A percentile compares a stretch with the other conserved stretches of the same genome.
These are phyloP conservation scores for Aspergillus campestris DNA, from an alignment of 495 filamentous ascomycete genomes.

Conservation along the genomic window DNA sequence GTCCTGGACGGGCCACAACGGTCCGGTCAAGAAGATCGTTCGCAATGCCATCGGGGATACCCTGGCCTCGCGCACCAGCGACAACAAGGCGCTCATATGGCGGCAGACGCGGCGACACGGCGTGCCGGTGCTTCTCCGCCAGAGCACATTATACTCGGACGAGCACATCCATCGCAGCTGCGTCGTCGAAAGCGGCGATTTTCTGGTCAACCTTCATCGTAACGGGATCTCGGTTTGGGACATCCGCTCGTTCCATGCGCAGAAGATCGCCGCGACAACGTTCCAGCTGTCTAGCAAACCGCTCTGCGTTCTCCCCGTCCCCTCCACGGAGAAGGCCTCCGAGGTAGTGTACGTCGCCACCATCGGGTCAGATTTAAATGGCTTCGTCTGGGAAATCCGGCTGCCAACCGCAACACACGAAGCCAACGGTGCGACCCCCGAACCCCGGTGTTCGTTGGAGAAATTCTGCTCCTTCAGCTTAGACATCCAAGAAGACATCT, in stretches of 20 bases:
- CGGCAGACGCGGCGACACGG: slow-evolving; percentile 45
- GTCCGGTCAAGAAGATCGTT: slow-evolving; percentile 72
- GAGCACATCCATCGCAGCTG: slow-evolving; percentile 80
- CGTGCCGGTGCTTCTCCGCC: slow-evolving; percentile 49
- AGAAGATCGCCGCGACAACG: slow-evolving; percentile 45
- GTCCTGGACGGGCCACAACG: slow-evolving; percentile 79
- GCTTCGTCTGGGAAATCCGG: slow-evolving; percentile 76
- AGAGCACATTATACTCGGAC: slow-evolving; percentile 59
- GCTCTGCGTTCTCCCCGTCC: slow-evolving; percentile 73
- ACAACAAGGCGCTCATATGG: slow-evolving; percentile 80
- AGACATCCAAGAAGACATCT: slow-evolving; percentile 62
- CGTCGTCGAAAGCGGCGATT: slow-evolving; percentile 63
- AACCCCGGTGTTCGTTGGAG: slow-evolving; percentile 35
- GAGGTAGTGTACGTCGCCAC: slow-evolving; percentile 61
- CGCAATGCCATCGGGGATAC: slow-evolving; percentile 73
- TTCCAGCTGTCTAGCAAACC: slow-evolving; percentile 65
- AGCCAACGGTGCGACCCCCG: slow-evolving; percentile 14
- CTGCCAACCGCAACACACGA: slow-evolving; percentile 22
- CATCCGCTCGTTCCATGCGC: slow-evolving; percentile 47
- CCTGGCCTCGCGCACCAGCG: slow-evolving; percentile 69
- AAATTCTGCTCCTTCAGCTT: slow-evolving; percentile 69
- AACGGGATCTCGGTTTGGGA: slow-evolving; percentile 77
- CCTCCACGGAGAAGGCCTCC: slow-evolving; percentile 47
- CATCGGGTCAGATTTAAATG: slow-evolving; percentile 72
- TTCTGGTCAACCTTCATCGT: slow-evolving; percentile 74